Evolutionary conservation across 768 basidiomycete genomes (phyloP).

Genomic region (Phallus indusiatus): DNA sequence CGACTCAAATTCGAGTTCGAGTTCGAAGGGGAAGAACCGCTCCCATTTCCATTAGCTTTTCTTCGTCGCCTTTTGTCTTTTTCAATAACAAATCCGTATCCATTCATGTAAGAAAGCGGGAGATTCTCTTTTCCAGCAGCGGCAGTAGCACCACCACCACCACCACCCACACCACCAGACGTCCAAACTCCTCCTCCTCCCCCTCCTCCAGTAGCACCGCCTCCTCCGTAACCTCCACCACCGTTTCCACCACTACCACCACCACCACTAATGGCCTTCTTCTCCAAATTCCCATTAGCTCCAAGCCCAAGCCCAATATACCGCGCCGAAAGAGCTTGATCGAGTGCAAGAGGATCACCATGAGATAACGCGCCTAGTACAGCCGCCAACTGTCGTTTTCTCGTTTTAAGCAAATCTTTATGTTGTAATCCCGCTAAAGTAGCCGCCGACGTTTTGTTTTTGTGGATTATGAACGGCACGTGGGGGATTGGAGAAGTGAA

Average conservation of each 20-base stretch:
- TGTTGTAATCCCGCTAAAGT: conserved; percentile 57
- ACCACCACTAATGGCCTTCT: background rate
- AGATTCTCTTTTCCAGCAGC: background rate
- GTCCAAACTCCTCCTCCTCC: background rate
- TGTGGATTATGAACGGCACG: conserved; percentile 3
- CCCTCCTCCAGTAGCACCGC: background rate
- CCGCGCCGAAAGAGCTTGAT: conserved; percentile 59
- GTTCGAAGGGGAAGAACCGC: background rate
- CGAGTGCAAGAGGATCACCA: conserved; percentile 63
- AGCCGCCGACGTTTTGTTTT: conserved; percentile 15
- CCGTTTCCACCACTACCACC: too few species aligned
- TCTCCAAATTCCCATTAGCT: conserved; percentile 26
- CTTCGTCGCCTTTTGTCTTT: background rate
- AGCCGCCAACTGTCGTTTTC: conserved; percentile 62
- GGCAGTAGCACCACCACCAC: background rate
- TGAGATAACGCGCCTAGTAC: conserved; percentile 59
- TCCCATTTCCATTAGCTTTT: background rate
- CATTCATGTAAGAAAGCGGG: background rate
- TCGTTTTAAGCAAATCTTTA: conserved; percentile 60
- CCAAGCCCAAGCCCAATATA: conserved; percentile 23
- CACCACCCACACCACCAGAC: too few species aligned
- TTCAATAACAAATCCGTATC: background rate
- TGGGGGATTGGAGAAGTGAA: conserved; percentile 31
- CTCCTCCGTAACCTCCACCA: too few species aligned
- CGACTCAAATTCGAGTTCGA: too few species aligned